Percentiles rank a stretch among this genome's conserved stretches.
Evolutionary conservation across 1,284 basidiomycete genomes (phyloP).

Genomic region (Malassezia yamatoensis): DNA sequence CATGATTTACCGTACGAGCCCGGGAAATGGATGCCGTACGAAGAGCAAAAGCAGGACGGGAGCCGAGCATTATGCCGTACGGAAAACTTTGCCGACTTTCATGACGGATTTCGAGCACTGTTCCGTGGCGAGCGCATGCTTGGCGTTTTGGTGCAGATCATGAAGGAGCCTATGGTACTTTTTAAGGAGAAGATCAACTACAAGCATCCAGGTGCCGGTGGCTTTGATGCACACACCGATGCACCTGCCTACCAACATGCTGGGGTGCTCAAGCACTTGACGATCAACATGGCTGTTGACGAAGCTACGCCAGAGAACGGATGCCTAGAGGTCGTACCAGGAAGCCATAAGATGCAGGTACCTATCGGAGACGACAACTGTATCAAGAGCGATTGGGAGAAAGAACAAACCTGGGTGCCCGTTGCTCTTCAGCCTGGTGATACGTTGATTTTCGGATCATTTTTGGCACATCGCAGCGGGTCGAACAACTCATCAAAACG

Average conservation of each 20-base stretch:
- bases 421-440: constrained; percentile 42
- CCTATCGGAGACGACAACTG: constrained; percentile 38
- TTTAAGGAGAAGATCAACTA: constrained; percentile 49
- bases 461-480: constrained; percentile 44
- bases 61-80: constrained; percentile 36
- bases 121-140: constrained; percentile 31
- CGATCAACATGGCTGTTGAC: constrained; percentile 44
- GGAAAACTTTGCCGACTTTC: constrained; percentile 32
- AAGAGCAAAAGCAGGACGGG: constrained; percentile 34
- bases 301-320: constrained; percentile 40
- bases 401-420: constrained; percentile 32
- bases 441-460: constrained; percentile 42
- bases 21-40: constrained; percentile 43
- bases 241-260: constrained; percentile 23
- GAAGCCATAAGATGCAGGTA: constrained; percentile 29
- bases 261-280: constrained; percentile 16
- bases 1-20: constrained; percentile 34
- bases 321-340: constrained; percentile 43
- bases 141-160: constrained; percentile 28
- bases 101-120: constrained; percentile 31
- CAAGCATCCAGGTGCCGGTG: constrained; percentile 40
- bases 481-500: constrained; percentile 30
- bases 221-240: constrained; percentile 46
- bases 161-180: constrained; percentile 34
- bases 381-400: constrained; percentile 38